Percentiles rank a stretch among this genome's conserved stretches.
Conservation (phyloP, 345 rosid species). For the Eucalyptus lansdowneana region DNA sequence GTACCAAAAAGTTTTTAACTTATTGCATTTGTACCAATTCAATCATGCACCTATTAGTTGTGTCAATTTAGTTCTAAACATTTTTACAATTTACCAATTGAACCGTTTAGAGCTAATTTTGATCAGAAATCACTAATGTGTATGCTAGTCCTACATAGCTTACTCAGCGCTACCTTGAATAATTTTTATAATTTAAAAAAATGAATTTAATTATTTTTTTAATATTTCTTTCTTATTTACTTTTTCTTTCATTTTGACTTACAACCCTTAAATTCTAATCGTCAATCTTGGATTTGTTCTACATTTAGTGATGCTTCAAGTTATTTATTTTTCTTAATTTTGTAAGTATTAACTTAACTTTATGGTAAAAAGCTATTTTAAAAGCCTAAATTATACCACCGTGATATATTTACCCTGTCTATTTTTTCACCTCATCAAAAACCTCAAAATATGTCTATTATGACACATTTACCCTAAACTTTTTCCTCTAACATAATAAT, state of each 20-base stretch:
- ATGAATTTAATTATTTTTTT: no score
- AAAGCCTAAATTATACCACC: fast-evolving
- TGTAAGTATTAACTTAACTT: background rate
- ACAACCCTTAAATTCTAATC: no score
- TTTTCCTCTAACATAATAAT: no score
- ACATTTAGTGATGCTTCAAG: background rate
- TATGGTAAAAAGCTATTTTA: background rate
- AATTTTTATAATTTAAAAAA: no score
- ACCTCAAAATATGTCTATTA: background rate
- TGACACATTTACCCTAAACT: no score
- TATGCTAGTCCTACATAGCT: background rate
- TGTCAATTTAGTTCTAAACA: background rate
- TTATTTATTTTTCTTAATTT: background rate
- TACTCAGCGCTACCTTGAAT: fast-evolving
- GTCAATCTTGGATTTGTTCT: background rate
- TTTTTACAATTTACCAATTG: background rate
- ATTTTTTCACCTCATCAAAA: background rate
- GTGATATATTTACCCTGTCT: fast-evolving
- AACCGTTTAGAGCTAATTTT: fast-evolving
- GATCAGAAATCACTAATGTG: fast-evolving
- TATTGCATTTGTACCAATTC: no score
- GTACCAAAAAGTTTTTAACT: background rate
- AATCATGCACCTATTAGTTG: fast-evolving
- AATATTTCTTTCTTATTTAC: background rate
- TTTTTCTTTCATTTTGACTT: background rate